Evolutionary conservation across 2,329 filamentous ascomycete genomes (phyloP), one percentile per base, ranked within the genome.

Genomic region (Hymenoscyphus fraxineus): DNA sequence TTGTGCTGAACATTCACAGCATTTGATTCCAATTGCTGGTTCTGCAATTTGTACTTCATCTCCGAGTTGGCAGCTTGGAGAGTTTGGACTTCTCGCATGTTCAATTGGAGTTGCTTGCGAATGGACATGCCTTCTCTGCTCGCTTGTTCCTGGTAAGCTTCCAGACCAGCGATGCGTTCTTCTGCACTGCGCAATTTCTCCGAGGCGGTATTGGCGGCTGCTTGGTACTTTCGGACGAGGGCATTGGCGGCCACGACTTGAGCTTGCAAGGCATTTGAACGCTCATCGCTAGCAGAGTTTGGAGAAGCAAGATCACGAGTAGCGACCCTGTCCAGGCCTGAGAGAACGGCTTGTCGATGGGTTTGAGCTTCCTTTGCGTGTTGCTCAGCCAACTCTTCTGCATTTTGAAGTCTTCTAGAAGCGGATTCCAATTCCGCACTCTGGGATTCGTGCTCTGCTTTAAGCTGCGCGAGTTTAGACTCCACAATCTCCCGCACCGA

Each of bases 81-180:
- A n/a, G 85, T 82, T 75, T 97, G 93, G 15, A 89, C 88, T 64
- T 99, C 94, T 69, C 89, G 89, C 76, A 97, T 82, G 4, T 91
- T 88, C 32, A 87, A 84, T 76, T 98, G 95, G 61, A 99, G 84
- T 74, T 98, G 94, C 74, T 95, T 89, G 62, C 95, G 88, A 69
- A 98, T 92, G 41, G 88, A 87, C 62, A 99, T 87, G 59, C 93
- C 93, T 77, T 99, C 96, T 56, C 95, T 87, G 77, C 93, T 98
- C 3, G 93, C 90, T 78, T 99, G 95, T 75, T 99, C 95, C 78
- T 99, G 95, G 76, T 98, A 98, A 35, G 93, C 92, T 77, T 99
- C 95, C 3, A 99, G 84, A 6, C 95, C 95, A 5, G 95, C 96
- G 76, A 99, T 98, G 54, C 95, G 88, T 79, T 98, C 96, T 78